Evolutionary conservation across 1,284 basidiomycete species (phyloP).

Genomic region (Sanghuangporus baumii): DNA sequence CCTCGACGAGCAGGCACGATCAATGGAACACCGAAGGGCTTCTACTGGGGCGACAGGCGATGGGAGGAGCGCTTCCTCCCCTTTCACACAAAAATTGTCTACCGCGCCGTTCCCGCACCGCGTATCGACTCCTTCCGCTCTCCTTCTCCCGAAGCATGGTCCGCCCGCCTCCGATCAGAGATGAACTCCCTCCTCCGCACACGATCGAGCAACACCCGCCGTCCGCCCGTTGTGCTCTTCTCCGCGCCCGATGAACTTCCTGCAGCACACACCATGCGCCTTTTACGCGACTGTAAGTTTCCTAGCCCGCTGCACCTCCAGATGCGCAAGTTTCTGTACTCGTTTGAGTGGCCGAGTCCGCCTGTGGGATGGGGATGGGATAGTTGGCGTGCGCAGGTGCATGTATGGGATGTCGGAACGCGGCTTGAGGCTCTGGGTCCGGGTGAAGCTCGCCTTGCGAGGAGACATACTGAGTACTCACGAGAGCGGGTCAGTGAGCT

Average conservation of each 20-base stretch:
- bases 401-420: conserved; percentile 23
- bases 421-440: not conserved
- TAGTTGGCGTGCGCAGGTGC: conserved; percentile 29
- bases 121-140: conserved; percentile 18
- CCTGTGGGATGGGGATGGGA: conserved; percentile 18
- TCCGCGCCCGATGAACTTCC: conserved; percentile 39
- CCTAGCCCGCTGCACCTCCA: conserved; percentile 33
- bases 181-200: conserved; percentile 11
- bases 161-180: conserved; percentile 8
- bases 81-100: conserved; percentile 24
- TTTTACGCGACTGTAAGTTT: conserved; percentile 32
- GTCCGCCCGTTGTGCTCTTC: conserved; percentile 29
- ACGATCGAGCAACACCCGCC: conserved; percentile 11
- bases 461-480: conserved; percentile 21
- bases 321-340: conserved; percentile 35
- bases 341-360: conserved; percentile 30
- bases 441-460: conserved; percentile 1
- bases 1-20: conserved; percentile 17
- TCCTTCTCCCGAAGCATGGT: conserved; percentile 19
- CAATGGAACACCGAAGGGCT: conserved; percentile 29
- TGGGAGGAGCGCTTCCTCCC: conserved; percentile 21
- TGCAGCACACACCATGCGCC: conserved; percentile 28
- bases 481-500: conserved; percentile 30
- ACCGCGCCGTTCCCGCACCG: conserved; percentile 18
- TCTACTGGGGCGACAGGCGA: conserved; percentile 23